A percentile compares a stretch with the other conserved stretches of the same genome.
Evolutionary conservation across 441 rosid species (phyloP).

Genomic region (Gossypium schwendimanii): DNA sequence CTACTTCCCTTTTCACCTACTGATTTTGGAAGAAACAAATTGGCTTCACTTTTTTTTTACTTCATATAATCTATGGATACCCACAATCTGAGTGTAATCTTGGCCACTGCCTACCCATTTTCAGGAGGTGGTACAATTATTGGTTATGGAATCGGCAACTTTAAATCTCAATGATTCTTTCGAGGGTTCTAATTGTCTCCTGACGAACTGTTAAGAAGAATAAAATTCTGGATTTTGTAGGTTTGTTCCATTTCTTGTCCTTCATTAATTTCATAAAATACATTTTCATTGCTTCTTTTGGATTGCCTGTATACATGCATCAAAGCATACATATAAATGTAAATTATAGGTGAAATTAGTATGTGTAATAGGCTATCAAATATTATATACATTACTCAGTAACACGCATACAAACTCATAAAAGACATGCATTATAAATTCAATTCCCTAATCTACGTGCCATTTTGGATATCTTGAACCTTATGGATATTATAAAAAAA

Average conservation of each 20-base stretch:
- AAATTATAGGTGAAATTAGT: background rate
- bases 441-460: background rate
- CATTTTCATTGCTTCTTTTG: background rate
- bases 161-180: conserved; percentile 29
- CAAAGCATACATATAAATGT: background rate
- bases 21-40: background rate
- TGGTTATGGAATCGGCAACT: conserved; percentile 19
- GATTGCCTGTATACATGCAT: background rate
- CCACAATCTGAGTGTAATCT: background rate
- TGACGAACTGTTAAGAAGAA: conserved; percentile 69
- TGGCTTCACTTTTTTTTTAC: background rate
- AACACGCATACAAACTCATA: background rate
- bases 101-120: background rate
- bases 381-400: background rate
- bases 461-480: background rate
- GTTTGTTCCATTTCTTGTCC: conserved; percentile 25
- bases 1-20: background rate
- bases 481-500: background rate
- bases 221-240: conserved; percentile 81
- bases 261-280: background rate
- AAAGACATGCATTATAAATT: background rate
- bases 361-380: background rate
- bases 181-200: conserved; percentile 77
- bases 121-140: background rate
- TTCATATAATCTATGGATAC: background rate